These are phyloP conservation scores for Neurospora sp. DNA, from an alignment of 495 filamentous ascomycete genomes.

Conservation along the genomic window DNA sequence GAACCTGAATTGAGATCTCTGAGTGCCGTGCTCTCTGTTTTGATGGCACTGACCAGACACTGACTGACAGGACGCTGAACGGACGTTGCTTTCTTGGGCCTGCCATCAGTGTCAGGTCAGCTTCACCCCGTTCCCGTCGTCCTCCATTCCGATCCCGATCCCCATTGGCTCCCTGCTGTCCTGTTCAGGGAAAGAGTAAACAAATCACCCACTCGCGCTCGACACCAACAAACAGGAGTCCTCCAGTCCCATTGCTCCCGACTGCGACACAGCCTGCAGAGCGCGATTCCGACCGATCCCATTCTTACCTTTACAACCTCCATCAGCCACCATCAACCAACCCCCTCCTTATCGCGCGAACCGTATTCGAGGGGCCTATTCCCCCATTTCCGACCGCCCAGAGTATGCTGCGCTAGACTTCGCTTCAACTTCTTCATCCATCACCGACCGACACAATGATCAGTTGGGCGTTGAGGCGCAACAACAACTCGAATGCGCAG, in stretches of 20 bases:
- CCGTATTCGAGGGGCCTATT: not conserved
- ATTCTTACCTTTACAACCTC: not conserved
- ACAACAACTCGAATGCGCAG: constrained; percentile 8
- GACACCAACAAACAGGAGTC: not conserved
- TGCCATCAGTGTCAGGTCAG: not conserved
- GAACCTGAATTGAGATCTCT: not conserved
- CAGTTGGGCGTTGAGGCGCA: constrained; percentile 44
- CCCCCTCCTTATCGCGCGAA: not conserved
- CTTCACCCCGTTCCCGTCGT: not conserved
- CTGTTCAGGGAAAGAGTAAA: constrained; percentile 5
- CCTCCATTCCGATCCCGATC: not conserved
- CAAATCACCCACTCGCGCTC: not conserved
- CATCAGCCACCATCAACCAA: not conserved
- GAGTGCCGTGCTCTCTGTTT: not conserved
- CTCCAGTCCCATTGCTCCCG: not conserved
- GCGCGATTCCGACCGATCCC: not conserved
- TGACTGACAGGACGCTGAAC: not conserved
- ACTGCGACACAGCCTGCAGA: not conserved
- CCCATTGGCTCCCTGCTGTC: not conserved
- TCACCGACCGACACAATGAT: constrained; percentile 32
- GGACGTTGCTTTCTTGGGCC: not conserved
- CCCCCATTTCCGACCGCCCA: not conserved
- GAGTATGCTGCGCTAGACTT: not conserved
- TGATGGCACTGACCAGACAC: not conserved
- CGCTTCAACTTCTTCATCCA: not conserved